Base-by-base conservation (phyloP, 2,329 filamentous ascomycete genomes). In the Epichloe glyceriae region DNA sequence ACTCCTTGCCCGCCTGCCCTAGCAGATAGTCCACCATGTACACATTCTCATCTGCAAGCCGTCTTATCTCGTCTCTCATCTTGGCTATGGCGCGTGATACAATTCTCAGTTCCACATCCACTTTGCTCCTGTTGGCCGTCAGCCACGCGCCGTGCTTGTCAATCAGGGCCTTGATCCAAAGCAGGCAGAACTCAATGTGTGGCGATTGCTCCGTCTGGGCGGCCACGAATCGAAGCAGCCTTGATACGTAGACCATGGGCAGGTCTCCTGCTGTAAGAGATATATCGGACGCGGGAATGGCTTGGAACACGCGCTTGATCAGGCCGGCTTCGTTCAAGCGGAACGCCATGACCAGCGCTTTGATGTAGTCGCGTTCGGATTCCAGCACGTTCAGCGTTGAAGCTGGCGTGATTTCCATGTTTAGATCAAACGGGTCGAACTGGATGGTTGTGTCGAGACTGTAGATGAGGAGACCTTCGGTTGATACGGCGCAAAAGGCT, bases 261-360 rank as follows among this genome's bases (percentile, higher is more conserved):
- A 96, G 71, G 34, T 85, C 80, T 49, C 80, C 82, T 22, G 95
- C 86, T 0, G 95, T 82, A 8, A 95, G 79, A 0, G 78, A 63
- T 45, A 97, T 86, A 57, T 91, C 85, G 2, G 73, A 67, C 41
- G 84, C 74, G 1, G 93, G 90, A 22, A 91, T 84, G 2, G 80
- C 78, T 67, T 94, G 85, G 70, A 95, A 97, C 17, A 96, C 87
- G 50, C 82, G 82, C 59, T 86, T 85, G 54, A 96, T 81, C 45
- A 98, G 75, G 20, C 82, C 80, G 4, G 82, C 76, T 65, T 95
- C 88, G 69, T 95, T 96, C 52, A 98, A 82, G 5, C 94, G 85
- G 75, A 98, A 98, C 1, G 90, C 86, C 93, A 98, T 98, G 56
- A 96, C 83, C 5, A 98, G 73, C 1, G 93, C 91, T 69, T 93